Evolutionary conservation across 1,284 basidiomycete species (phyloP).

Genomic region (Austroboletus novae-zelandiae): DNA sequence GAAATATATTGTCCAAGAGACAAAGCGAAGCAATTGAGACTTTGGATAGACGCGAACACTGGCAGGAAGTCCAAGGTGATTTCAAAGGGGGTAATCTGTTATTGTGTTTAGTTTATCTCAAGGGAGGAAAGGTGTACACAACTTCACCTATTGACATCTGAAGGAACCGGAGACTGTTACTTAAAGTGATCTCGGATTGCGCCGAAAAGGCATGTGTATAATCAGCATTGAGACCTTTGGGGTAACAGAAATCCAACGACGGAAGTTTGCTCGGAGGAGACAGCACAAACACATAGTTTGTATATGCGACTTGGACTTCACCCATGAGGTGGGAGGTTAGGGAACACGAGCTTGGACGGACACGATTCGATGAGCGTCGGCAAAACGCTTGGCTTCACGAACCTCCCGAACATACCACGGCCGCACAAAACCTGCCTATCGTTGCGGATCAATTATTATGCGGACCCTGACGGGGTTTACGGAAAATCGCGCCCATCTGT

Average conservation of each 20-base stretch:
- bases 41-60: conserved; percentile 14
- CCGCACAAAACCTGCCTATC: too few relatives aligned
- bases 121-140: neutral
- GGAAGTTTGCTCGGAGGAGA: conserved; percentile 7
- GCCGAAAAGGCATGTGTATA: conserved; percentile 17
- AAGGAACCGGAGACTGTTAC: conserved; percentile 12
- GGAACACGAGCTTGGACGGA: conserved; percentile 21
- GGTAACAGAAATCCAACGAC: conserved; percentile 20
- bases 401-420: too few relatives aligned
- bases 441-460: too few relatives aligned
- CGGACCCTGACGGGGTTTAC: too few relatives aligned
- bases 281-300: conserved; percentile 17
- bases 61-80: conserved; percentile 20
- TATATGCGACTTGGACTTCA: too few relatives aligned
- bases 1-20: conserved; percentile 10
- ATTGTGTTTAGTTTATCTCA: neutral
- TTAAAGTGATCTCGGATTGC: conserved; percentile 12
- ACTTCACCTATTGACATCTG: conserved; percentile 21
- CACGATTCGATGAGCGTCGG: conserved; percentile 15
- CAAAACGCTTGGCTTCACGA: too few relatives aligned
- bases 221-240: conserved; percentile 14
- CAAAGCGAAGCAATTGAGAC: conserved; percentile 18
- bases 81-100: conserved; percentile 15
- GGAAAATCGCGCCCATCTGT: too few relatives aligned
- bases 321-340: too few relatives aligned